phyloP scores from a whole-genome alignment of 306 rosid species.

The Aeschynomene evenia region DNA sequence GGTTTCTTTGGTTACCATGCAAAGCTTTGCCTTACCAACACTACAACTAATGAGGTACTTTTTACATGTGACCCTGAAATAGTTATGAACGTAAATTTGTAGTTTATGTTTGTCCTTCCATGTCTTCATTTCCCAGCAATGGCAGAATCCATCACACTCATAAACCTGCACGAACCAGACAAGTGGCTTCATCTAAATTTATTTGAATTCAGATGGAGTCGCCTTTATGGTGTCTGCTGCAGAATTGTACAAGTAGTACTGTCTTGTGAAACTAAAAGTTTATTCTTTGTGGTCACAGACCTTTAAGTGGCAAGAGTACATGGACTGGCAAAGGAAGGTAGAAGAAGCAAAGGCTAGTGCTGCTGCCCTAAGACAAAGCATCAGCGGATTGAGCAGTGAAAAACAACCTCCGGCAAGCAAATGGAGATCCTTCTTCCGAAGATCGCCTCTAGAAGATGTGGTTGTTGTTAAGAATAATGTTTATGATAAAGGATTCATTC shows the following conservation, averaged over 20 bases:
- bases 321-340: constrained; percentile 70
- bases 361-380: constrained; percentile 61
- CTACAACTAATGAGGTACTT: constrained; percentile 93
- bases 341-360: constrained; percentile 71
- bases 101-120: background rate
- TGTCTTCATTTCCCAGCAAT: constrained; percentile 1
- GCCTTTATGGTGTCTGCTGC: background rate
- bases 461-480: constrained; percentile 62
- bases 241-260: background rate
- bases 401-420: constrained; percentile 56
- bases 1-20: constrained; percentile 94
- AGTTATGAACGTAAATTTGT: constrained; percentile 1
- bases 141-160: constrained; percentile 15
- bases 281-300: constrained; percentile 58
- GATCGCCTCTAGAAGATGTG: constrained; percentile 61
- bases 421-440: constrained; percentile 66
- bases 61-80: constrained; percentile 15
- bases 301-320: constrained; percentile 87
- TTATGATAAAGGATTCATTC: constrained; percentile 66
- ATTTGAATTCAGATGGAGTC: background rate
- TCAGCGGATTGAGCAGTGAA: constrained; percentile 50
- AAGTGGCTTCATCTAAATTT: background rate
- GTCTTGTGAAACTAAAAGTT: constrained; percentile 1
- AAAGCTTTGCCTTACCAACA: constrained; percentile 81
- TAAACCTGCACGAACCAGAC: constrained; percentile 17